Evolutionary conservation across 805 yeast genomes (phyloP).

Genomic region (Kuraishia ogatae): DNA sequence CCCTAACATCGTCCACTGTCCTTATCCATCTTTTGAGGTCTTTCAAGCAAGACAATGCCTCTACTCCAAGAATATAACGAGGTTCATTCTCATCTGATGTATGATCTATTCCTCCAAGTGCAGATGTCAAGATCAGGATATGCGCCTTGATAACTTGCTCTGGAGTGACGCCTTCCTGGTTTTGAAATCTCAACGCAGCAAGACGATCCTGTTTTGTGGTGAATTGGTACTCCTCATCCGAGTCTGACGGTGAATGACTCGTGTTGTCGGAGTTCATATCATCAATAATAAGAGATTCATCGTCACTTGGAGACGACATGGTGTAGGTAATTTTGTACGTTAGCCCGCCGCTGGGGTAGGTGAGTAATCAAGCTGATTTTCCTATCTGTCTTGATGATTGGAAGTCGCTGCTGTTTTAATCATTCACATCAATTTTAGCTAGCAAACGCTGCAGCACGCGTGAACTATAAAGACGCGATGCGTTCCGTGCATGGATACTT

Average conservation of each 20-base stretch:
- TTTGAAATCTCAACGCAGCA: background rate
- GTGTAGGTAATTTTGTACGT: background rate
- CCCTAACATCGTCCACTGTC: slow-evolving; percentile 66
- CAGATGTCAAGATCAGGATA: slow-evolving; percentile 74
- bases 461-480: background rate
- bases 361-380: too few relatives aligned
- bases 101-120: slow-evolving; percentile 85
- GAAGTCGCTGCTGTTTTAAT: too few relatives aligned
- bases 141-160: slow-evolving; percentile 24
- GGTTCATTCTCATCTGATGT: slow-evolving; percentile 31
- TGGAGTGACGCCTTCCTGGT: background rate
- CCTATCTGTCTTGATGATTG: too few relatives aligned
- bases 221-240: background rate
- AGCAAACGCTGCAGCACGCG: background rate
- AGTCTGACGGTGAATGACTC: background rate
- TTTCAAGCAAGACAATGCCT: slow-evolving; percentile 76
- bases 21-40: slow-evolving; percentile 87
- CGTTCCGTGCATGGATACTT: background rate
- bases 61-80: slow-evolving; percentile 76
- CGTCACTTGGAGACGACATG: background rate
- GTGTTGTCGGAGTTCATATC: background rate
- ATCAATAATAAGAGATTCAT: background rate
- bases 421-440: background rate
- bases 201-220: background rate
- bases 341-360: too few relatives aligned